Percentiles rank a stretch among this genome's conserved stretches.
Evolutionary conservation across 202 grass and related monocot genomes (phyloP).

Genomic region (Panicum virgatum): DNA sequence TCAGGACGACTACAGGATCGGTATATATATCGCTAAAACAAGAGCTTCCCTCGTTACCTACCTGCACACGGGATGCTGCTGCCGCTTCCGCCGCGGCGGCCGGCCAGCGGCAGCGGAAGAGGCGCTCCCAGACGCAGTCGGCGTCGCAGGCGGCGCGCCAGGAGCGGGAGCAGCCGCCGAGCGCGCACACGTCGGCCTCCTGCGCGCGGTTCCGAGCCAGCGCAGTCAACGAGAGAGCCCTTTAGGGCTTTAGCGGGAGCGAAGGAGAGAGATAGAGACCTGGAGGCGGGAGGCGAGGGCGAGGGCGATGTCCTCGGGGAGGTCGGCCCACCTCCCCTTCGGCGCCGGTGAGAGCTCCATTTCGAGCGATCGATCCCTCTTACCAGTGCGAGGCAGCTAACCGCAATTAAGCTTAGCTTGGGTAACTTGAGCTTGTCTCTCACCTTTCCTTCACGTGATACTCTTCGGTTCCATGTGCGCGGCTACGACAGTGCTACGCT

Average conservation of each 20-base stretch:
- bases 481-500: too few species aligned
- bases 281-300: conserved; percentile 54
- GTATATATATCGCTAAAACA: neutral
- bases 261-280: conserved; percentile 12
- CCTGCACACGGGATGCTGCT: conserved; percentile 29
- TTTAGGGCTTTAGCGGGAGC: too few species aligned
- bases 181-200: conserved; percentile 75
- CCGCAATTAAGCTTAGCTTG: too few species aligned
- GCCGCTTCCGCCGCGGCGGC: conserved; percentile 7
- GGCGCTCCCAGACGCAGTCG: conserved; percentile 65
- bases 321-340: conserved; percentile 36
- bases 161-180: conserved; percentile 60
- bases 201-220: conserved; percentile 28
- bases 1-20: neutral
- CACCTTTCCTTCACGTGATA: too few species aligned
- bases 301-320: conserved; percentile 55
- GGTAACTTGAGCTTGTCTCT: neutral
- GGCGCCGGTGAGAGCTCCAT: conserved; percentile 42
- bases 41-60: neutral
- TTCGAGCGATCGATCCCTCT: neutral
- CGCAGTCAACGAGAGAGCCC: conserved; percentile 21
- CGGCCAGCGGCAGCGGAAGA: conserved; percentile 77
- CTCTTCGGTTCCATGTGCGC: too few species aligned
- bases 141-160: conserved; percentile 72
- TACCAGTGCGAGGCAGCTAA: too few species aligned